These are phyloP conservation scores for Rhizopus stolonifer DNA, from an alignment of 371 early-diverging fungal species.

Conservation along the genomic window DNA sequence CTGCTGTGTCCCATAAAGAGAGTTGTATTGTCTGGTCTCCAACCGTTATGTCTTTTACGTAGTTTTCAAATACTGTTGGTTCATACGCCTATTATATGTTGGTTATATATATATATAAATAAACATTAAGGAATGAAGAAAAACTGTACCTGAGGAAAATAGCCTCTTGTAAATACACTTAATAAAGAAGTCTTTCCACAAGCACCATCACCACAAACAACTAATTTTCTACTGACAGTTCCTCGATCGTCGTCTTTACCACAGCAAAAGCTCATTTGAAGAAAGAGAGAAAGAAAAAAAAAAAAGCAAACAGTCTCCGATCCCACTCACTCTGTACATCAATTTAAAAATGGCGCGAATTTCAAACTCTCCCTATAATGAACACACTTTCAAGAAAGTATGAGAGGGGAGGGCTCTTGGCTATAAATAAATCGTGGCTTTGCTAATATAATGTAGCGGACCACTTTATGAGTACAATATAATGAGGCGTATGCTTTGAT, in stretches of 20 bases:
- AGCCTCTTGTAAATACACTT: constrained; percentile 57
- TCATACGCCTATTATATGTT: constrained; percentile 48
- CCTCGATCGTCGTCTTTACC: not conserved
- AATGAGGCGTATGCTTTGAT: too few species aligned
- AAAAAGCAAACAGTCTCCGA: not conserved
- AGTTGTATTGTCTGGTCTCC: constrained; percentile 80
- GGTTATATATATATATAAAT: not conserved
- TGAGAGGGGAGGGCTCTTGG: too few species aligned
- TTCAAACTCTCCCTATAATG: too few species aligned
- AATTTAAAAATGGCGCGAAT: too few species aligned
- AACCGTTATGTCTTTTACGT: constrained; percentile 76
- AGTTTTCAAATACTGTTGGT: constrained; percentile 90
- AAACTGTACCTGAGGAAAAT: constrained; percentile 53
- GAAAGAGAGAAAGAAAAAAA: not conserved
- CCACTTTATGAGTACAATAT: too few species aligned
- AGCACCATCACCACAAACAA: constrained; percentile 59
- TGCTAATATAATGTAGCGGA: too few species aligned
- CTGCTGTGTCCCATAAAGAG: constrained; percentile 93
- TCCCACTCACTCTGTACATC: not conserved
- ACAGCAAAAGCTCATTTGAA: not conserved
- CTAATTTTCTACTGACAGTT: constrained; percentile 21
- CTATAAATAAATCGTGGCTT: too few species aligned
- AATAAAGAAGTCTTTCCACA: constrained; percentile 69
- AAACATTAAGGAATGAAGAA: not conserved
- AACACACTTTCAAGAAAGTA: too few species aligned